Base-by-base conservation (phyloP, 805 yeast genomes). In the Wickerhamiella parazyma region DNA sequence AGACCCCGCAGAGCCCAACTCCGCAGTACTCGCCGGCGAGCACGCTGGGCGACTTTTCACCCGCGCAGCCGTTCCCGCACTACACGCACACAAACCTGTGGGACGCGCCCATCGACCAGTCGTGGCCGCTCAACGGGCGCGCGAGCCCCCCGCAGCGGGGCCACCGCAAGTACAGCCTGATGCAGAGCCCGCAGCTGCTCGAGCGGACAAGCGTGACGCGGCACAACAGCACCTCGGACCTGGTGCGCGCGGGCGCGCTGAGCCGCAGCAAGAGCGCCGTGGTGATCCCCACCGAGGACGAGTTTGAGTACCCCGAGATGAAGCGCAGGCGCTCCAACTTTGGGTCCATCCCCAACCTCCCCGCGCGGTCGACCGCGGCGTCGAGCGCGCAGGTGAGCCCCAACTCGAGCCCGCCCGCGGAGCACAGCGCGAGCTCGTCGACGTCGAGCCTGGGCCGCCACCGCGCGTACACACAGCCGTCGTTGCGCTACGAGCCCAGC, bases 291-390 rank as follows among this genome's bases (percentile, higher is more conserved):
- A 29, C 38, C 14, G 36, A 31, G 14, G 25, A 39, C 17, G 42
- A 39, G 12, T 9, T 22, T 6, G 29, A 33, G 18, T 40, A 33
- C 29, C 38, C 43, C n/a, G 38, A 33, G 26, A n/a, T 40, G 25
- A 40, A 40, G 38, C 43, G 43, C 43, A 33, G 43, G 43, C 37
- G 43, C 37, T 40, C 43, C n/a, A 40, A 40, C 26, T 40, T 40
- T 24, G 37, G 38, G 10, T 9, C 21, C 12, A 16, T 16, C 33
- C 31, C 38, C 18, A 18, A 25, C 10, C 22, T 35, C 11, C 21
- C 37, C 11, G 21, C 37, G 3, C 10, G 16, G 25, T 31, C 45
- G 9, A 33, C 36, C 14, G 33, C 38, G 6, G 25, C 45, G 17
- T 36, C 26, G 11, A 35, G 38, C 26, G 38, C 38, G n/a, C 45